Evolutionary conservation across 2,329 filamentous ascomycete species (phyloP).

Genomic region (Macroventuria anomochaeta): DNA sequence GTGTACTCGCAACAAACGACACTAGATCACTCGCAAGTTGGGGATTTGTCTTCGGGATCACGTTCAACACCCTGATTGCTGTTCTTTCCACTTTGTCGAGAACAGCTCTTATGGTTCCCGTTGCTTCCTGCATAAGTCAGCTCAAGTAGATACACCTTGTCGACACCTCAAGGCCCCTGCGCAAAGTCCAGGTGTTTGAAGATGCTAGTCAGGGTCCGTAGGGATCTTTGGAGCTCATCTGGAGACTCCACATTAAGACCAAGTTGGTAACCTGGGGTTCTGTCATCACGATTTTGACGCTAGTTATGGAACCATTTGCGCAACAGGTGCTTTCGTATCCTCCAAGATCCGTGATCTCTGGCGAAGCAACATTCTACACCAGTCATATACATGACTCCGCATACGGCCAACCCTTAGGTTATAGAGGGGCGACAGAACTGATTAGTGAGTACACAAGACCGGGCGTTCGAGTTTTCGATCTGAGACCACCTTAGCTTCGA

Average conservation of each 20-base stretch:
- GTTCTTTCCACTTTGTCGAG: slow-evolving; percentile 25
- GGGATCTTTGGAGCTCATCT: slow-evolving; percentile 11
- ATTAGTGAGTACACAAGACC: not conserved
- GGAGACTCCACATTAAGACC: not conserved
- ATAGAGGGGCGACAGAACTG: not conserved
- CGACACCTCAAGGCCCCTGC: slow-evolving; percentile 19
- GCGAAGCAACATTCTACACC: not conserved
- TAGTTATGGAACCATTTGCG: slow-evolving; percentile 1
- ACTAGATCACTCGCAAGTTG: slow-evolving; percentile 9
- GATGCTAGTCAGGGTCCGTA: slow-evolving; percentile 37
- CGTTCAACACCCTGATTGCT: slow-evolving; percentile 15
- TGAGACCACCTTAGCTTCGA: not conserved
- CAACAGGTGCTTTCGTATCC: slow-evolving; percentile 6
- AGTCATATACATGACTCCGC: slow-evolving; percentile 7
- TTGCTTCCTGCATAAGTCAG: slow-evolving; percentile 39
- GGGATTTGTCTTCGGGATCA: slow-evolving; percentile 3
- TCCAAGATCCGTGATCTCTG: not conserved
- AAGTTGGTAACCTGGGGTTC: not conserved
- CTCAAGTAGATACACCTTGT: slow-evolving; percentile 39
- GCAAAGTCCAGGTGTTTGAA: slow-evolving; percentile 35
- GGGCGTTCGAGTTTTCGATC: not conserved
- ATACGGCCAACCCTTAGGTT: not conserved
- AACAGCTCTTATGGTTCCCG: slow-evolving; percentile 34
- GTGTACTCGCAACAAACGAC: slow-evolving; percentile 1
- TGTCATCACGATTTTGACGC: not conserved